These are phyloP conservation scores for Samsoniella hepiali DNA, from an alignment of 2,329 filamentous ascomycete genomes.

Conservation along the genomic window DNA sequence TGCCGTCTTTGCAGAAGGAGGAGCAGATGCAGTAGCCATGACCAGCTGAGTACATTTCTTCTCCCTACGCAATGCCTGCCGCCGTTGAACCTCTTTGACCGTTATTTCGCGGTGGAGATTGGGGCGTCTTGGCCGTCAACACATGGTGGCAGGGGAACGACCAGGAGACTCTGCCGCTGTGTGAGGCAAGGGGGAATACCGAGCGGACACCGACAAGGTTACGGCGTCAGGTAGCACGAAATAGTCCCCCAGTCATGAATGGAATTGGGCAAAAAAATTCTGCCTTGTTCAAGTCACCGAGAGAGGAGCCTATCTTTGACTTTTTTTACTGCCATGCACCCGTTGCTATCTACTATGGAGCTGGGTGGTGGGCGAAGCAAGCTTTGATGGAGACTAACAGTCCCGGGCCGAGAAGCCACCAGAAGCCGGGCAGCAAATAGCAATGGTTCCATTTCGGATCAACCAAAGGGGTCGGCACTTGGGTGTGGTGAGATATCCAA, in stretches of 20 bases:
- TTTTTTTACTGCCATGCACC: not conserved
- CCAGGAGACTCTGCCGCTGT: too few species aligned
- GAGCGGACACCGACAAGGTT: not conserved
- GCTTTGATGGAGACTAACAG: not conserved
- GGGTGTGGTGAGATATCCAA: not conserved
- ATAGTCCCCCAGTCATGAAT: not conserved
- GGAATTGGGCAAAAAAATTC: not conserved
- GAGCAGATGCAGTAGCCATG: too few species aligned
- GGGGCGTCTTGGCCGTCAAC: too few species aligned
- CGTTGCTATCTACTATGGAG: conserved; percentile 14
- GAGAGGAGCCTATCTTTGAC: conserved; percentile 12
- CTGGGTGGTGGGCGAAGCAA: not conserved
- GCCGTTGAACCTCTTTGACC: too few species aligned
- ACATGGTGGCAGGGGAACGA: too few species aligned
- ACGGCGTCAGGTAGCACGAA: not conserved
- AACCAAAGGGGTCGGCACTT: not conserved
- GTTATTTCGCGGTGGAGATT: too few species aligned
- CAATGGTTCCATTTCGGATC: not conserved
- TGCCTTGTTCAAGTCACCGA: not conserved
- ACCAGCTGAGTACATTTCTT: too few species aligned
- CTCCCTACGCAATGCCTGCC: too few species aligned
- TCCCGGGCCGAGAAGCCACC: conserved; percentile 5
- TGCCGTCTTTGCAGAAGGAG: too few species aligned
- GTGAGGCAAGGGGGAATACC: not conserved
- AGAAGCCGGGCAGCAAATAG: not conserved